Conservation (phyloP, 768 basidiomycete genomes). For the Mycena metata region DNA sequence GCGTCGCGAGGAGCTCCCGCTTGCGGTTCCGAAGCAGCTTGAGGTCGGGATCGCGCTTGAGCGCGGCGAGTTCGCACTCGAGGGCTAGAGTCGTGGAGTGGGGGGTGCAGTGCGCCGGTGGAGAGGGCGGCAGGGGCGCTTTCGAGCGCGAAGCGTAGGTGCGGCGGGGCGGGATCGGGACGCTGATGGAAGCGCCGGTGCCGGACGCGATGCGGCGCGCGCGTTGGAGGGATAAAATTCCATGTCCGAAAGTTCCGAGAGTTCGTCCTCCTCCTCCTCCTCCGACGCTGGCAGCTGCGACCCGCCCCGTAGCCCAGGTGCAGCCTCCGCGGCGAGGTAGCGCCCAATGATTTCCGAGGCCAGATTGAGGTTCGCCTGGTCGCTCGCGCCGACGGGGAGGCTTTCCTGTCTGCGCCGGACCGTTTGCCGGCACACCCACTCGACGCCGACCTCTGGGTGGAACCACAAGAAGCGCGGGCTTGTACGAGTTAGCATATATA, state of each 20-base stretch:
- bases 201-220: background rate
- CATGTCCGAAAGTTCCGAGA: background rate
- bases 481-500: no score
- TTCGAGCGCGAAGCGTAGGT: no score
- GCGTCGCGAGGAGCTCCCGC: background rate
- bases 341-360: no score
- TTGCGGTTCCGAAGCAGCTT: background rate
- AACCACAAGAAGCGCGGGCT: constrained; percentile 4
- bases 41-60: constrained; percentile 9
- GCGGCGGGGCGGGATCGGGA: no score
- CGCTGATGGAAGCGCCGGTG: background rate
- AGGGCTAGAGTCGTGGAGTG: background rate
- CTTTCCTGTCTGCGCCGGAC: background rate
- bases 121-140: background rate
- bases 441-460: constrained; percentile 14
- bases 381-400: background rate
- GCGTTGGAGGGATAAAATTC: constrained; percentile 14
- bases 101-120: background rate
- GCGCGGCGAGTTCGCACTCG: no score
- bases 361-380: background rate
- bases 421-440: constrained; percentile 16
- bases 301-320: no score
- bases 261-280: background rate
- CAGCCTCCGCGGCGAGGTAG: no score
- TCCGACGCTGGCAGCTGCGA: background rate